Evolutionary conservation across 768 basidiomycete species (phyloP), one percentile per base, ranked within the genome.

Genomic region (Calvatia gigantea): DNA sequence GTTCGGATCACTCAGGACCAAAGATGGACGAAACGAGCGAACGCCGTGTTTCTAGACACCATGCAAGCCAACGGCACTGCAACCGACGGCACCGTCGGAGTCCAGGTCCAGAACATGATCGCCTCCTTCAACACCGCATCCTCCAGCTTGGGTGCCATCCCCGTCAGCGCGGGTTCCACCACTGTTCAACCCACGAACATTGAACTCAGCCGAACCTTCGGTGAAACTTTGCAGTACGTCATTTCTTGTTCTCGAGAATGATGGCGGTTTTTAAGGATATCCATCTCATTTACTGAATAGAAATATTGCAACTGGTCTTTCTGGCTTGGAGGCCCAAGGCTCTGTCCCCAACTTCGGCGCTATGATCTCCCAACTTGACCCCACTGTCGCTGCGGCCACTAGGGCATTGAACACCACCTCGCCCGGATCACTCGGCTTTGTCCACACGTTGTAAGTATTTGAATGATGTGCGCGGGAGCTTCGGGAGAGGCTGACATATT

Each of bases 141-240:
- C 6, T 60, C 59, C 14, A 49, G 32, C 35, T 64, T 73, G 45
- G 46, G 51, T 1, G 58, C 50, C 15, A 69, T 62, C 14, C 38
- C 69, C 6, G 63, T 69, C 60, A 70, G 69, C 58, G 50, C 51
- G 43, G 71, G 72, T 3, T 71, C 69, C 7, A 70, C 64, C 23
- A 70, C 70, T 35, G 62, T 54, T 27, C 17, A 46, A 11, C 72
- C 72, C 4, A 73, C 70, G 28, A 67, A 73, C 62, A 67, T 72
- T 58, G 69, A 72, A 11, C 63, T 73, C 48, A 69, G 70, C 49
- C 64, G 69, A 55, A 60, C 60, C 45, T 64, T 63, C 50, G 59
- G 64, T 29, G 70, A 72, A 56, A 60, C 60, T 21, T 50, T 70
- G 33, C 67, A 67, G 72, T 73, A 58, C 52, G 69, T 56, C 12